Evolutionary conservation across 805 yeast species (phyloP), one percentile per base, ranked within the genome.

Genomic region (Lachancea thermotolerans): DNA sequence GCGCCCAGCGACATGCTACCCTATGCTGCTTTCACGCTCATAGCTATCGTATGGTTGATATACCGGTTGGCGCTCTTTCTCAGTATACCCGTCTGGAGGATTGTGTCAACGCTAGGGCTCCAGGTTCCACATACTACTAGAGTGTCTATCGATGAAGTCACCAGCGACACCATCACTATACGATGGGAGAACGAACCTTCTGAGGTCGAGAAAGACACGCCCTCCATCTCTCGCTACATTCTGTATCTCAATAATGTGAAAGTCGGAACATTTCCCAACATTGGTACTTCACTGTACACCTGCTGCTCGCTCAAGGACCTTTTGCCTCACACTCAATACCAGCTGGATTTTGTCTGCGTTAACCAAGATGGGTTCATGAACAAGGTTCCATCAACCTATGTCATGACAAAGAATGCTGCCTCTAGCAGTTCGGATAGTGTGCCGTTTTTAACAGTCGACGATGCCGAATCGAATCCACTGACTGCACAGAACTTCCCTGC

Each of bases 151-250:
- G 68, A 64, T 46, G 57, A 51, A 35, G 56, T 64, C n/a, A 50
- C 62, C 4, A 47, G 45, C 14, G 50, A 52, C 33, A 53, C 64
- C 1, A 54, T 64, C 7, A 58, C 65, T 2, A 46, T 64, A 11
- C 65, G 62, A 49, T 64, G 68, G 68, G 68, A 64, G 45, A 64
- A 64, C 45, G 65, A 62, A 42, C 57, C 58, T 5, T 39, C 11
- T 10, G 46, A 40, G 12, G 50, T 54, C 12, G 42, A 45, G 9
- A 28, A 43, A 39, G 30, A 21, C 21, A 38, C 25, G 42, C 10
- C 46, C 27, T 45, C 50, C 16, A 59, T 62, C 9, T 57, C 66
- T 7, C 64, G 58, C 45, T 64, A 56, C 46, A 28, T 61, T 10
- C 44, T 64, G 34, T 64, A 60, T 43, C 31, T 64, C 46, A 58